Evolutionary conservation across 2,329 filamentous ascomycete species (phyloP), one percentile per base, ranked within the genome.

Genomic region (Colletotrichum sp.): DNA sequence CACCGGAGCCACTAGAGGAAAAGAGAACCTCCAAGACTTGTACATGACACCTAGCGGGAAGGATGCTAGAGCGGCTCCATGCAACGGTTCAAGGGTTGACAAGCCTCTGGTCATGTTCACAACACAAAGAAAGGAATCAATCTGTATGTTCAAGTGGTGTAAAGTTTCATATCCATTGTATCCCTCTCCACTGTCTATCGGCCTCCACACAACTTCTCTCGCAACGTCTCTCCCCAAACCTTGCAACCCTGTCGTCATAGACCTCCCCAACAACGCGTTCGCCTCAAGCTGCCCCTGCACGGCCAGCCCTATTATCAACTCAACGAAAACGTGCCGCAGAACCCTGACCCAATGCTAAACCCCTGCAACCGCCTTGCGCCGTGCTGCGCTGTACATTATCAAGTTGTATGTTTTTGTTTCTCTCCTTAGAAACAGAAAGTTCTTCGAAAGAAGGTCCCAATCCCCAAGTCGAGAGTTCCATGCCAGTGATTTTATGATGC

Each of bases 301-400:
- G 61, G 74, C 71, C 71, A 76, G 71, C 71, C 36, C 66, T 77
- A 78, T 78, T 78, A 78, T 78, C 75, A 72, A 77, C 75, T 74
- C 52, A 72, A 72, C 76, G 70, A 71, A 71, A 78, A 75, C 75
- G 69, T 77, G 69, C 71, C 68, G 75, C 72, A 77, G 75, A 77
- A 82, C 80, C 81, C 71, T 82, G 77, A 84, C 82, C 82, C 82
- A 85, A 85, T 84, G 83, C 82, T 83, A 80, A 77, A 73, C 80
- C 83, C 82, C 81, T 79, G 80, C 83, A 79, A 81, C 82, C 83
- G 80, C 80, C 81, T 76, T 83, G 83, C 84, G 83, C 83, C 82
- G 80, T 83, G 82, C 81, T 83, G 84, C 82, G 83, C 84, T 83
- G 80, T 81, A 84, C 82, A 81, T 81, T 82, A 81, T 82, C 82